A percentile compares a stretch with the other conserved stretches of the same genome.
These are phyloP conservation scores for Colletotrichum sp. DNA, from an alignment of 2,329 filamentous ascomycete species.

Conservation along the genomic window DNA sequence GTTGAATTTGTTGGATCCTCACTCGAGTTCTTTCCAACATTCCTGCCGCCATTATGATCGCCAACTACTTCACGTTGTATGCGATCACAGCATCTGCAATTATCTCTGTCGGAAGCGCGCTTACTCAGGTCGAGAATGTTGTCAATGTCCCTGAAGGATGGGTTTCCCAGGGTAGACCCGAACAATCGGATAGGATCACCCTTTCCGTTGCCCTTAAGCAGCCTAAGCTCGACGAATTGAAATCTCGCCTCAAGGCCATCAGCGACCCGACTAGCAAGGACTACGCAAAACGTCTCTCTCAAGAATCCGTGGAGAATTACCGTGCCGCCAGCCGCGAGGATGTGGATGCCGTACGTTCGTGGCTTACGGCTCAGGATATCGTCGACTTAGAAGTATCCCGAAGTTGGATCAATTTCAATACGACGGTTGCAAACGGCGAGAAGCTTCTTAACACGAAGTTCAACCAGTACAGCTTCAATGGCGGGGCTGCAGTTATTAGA, in stretches of 20 bases:
- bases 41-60: not conserved
- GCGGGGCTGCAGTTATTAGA: constrained; percentile 42
- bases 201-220: not conserved
- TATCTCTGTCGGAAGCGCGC: not conserved
- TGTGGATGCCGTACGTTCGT: constrained; percentile 40
- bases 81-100: not conserved
- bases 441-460: constrained; percentile 41
- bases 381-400: constrained; percentile 32
- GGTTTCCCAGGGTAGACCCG: not conserved
- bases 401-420: constrained; percentile 48
- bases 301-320: not conserved
- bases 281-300: not conserved
- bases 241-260: not conserved
- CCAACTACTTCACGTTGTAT: not conserved
- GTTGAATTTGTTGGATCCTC: not conserved
- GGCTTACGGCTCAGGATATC: constrained; percentile 46
- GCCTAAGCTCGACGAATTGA: not conserved
- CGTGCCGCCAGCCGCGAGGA: constrained; percentile 22
- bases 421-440: constrained; percentile 42
- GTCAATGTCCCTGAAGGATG: not conserved
- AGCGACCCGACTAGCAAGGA: not conserved
- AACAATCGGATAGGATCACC: not conserved
- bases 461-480: constrained; percentile 44
- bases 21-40: not conserved
- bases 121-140: not conserved